Evolutionary conservation across 305 asterid species (phyloP).

Genomic region (Salvia sclarea): DNA sequence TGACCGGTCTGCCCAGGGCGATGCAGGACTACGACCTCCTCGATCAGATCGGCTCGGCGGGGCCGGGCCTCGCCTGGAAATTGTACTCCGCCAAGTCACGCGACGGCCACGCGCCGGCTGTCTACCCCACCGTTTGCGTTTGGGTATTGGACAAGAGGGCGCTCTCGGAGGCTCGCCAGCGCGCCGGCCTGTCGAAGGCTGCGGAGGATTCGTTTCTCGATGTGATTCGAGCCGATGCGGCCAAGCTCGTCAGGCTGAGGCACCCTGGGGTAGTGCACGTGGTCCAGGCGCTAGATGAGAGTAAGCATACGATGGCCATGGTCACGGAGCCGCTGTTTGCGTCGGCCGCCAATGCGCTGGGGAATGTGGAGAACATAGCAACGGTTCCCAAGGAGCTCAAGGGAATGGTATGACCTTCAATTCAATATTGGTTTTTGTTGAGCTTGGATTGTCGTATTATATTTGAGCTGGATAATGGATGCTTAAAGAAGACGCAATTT

Average conservation of each 20-base stretch:
- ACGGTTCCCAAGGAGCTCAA: constrained; percentile 90
- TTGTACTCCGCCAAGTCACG: constrained; percentile 83
- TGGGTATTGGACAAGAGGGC: constrained; percentile 90
- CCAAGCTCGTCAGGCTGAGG: constrained; percentile 85
- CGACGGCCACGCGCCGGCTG: constrained; percentile 60
- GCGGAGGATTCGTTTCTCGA: constrained; percentile 90
- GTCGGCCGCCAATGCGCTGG: constrained; percentile 81
- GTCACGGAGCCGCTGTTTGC: constrained; percentile 97
- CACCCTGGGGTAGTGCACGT: constrained; percentile 99
- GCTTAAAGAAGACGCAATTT: not conserved
- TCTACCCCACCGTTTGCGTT: constrained; percentile 83
- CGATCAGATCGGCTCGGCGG: constrained; percentile 97
- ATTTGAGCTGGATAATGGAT: constrained; percentile 26
- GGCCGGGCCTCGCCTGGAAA: constrained; percentile 93
- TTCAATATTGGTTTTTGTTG: constrained; percentile 3
- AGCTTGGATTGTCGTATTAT: constrained; percentile 7
- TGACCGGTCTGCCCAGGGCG: constrained; percentile 84
- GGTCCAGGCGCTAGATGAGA: constrained; percentile 92
- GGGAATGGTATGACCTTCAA: constrained; percentile 84
- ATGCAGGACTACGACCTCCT: constrained; percentile 81
- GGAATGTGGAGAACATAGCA: constrained; percentile 70
- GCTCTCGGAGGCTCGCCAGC: constrained; percentile 75
- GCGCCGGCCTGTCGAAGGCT: constrained; percentile 83
- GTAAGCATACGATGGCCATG: constrained; percentile 91
- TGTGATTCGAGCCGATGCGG: constrained; percentile 82